Evolutionary conservation across 2,329 filamentous ascomycete species (phyloP).

Genomic region (Colletotrichum godetiae): DNA sequence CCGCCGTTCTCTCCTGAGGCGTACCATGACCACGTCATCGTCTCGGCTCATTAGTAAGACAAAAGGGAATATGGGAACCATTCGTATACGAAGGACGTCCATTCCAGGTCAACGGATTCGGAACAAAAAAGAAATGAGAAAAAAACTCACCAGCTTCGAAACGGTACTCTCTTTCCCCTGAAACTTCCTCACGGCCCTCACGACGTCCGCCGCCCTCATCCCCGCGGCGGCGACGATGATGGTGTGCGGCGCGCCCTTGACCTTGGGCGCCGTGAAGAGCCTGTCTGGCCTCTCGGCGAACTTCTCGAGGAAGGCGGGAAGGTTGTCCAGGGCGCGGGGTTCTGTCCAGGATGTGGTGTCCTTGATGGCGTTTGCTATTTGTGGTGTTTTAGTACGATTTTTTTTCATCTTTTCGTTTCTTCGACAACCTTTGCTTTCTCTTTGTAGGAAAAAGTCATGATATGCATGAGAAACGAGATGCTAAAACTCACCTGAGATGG

Average conservation of each 20-base stretch:
- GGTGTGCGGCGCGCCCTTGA: slow-evolving; percentile 83
- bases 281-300: slow-evolving; percentile 68
- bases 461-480: neutral
- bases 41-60: too few relatives aligned
- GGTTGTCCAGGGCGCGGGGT: slow-evolving; percentile 74
- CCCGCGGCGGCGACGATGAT: slow-evolving; percentile 89
- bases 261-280: slow-evolving; percentile 73
- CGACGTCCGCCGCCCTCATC: slow-evolving; percentile 85
- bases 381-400: neutral
- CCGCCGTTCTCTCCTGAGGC: too few relatives aligned
- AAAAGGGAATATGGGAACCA: too few relatives aligned
- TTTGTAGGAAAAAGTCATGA: neutral
- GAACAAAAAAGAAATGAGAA: too few relatives aligned
- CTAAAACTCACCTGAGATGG: slow-evolving; percentile 75
- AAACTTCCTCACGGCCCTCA: slow-evolving; percentile 79
- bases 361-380: slow-evolving; percentile 75
- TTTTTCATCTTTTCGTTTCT: neutral
- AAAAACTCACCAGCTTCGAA: slow-evolving; percentile 75
- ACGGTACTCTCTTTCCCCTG: slow-evolving; percentile 82
- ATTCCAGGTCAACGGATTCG: too few relatives aligned
- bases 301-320: slow-evolving; percentile 82
- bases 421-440: neutral
- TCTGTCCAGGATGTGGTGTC: slow-evolving; percentile 83
- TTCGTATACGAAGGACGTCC: too few relatives aligned
- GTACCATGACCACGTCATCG: too few relatives aligned